Evolutionary conservation across 495 filamentous ascomycete genomes (phyloP), one percentile per base, ranked within the genome.

Genomic region (Immersiella caudata): DNA sequence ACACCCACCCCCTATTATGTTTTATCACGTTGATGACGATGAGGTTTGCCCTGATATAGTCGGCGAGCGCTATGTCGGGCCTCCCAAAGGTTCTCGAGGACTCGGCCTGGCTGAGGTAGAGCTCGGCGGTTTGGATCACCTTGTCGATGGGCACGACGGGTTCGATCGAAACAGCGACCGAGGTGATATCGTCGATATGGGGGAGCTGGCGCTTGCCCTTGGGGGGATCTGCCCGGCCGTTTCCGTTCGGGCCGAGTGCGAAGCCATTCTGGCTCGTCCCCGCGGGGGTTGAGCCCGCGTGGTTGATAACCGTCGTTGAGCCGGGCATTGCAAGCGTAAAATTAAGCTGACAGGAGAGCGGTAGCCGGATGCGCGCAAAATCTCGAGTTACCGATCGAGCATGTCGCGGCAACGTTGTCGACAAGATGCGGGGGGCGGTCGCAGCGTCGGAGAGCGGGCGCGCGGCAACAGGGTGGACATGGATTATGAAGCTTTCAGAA

Each of bases 21-120:
- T 80, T 82, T n/a, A 77, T 78, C 29, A 89, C 80, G 49, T 94
- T 85, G 24, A 91, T 82, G 36, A 90, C 83, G 66, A 98, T 89
- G 56, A 91, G 89, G 54, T 84, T 91, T 25, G 94, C 90, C 50
- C 89, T 86, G 60, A 97, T 83, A 76, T 91, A 98, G 56, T 97
- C 91, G 26, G 81, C 78, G 8, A 86, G 72, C 8, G 83, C 85
- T 22, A 83, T 46, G 62, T 85, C 84, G 6, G 79, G 80, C n/a
- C 82, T 75, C 14, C 77, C 73, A 70, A 88, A 87, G 36, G 86
- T 81, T 55, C 83, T 73, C 50, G 76, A 75, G 14, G 82, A 83
- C 25, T 80, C 81, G 14, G 87, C 86, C 73, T 85, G 81, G 51
- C 78, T 79, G 46, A 86, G 77, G 35, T 76, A 79, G 2, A 68